phyloP scores from a whole-genome alignment of 73 alveolate genomes.

The Tetrahymena thermophila region DNA sequence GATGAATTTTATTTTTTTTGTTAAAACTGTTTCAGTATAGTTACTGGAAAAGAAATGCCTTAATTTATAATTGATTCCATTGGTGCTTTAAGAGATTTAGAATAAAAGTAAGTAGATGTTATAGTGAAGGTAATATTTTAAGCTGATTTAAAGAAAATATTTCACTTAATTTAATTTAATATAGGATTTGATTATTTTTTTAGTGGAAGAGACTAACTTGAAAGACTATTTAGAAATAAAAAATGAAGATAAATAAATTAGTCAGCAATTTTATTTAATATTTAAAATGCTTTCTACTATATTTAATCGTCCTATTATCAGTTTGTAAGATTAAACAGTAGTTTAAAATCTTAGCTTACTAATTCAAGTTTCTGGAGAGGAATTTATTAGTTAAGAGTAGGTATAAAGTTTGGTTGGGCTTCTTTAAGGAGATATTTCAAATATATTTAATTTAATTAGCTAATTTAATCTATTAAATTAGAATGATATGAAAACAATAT shows the following conservation, averaged over 20 bases:
- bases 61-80: not conserved
- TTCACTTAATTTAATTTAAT: not conserved
- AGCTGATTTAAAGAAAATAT: too few relatives aligned
- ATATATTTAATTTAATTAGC: not conserved
- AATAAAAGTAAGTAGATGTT: not conserved
- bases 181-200: not conserved
- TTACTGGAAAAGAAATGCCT: not conserved
- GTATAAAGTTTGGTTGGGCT: not conserved
- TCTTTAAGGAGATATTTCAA: not conserved
- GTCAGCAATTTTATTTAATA: not conserved
- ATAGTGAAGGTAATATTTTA: not conserved
- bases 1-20: not conserved
- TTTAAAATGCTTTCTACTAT: not conserved
- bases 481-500: not conserved
- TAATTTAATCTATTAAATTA: not conserved
- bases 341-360: not conserved
- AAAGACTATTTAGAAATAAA: not conserved
- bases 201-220: not conserved
- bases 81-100: not conserved
- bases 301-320: not conserved
- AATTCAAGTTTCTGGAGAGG: not conserved
- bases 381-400: not conserved
- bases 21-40: not conserved
- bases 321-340: not conserved
- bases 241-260: not conserved